These are phyloP conservation scores for Cydonia oblonga DNA, from an alignment of 331 rosid species.

Conservation along the genomic window DNA sequence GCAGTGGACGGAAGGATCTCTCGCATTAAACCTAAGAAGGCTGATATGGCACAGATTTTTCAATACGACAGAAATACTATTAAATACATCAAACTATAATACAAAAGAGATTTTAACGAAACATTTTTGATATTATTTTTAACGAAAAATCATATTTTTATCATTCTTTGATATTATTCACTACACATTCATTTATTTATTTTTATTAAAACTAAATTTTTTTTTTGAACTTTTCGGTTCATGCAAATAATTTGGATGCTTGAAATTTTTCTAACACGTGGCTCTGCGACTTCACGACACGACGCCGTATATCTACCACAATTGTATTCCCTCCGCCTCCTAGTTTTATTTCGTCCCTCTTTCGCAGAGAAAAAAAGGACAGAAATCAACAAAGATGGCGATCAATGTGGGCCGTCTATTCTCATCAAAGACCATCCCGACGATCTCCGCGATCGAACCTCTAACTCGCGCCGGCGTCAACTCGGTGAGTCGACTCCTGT, in stretches of 20 bases:
- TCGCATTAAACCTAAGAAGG: too few species aligned
- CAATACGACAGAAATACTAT: fast-evolving
- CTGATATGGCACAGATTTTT: too few species aligned
- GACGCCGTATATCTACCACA: background rate
- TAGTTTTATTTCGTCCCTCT: background rate
- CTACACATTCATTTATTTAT: too few species aligned
- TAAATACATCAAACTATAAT: too few species aligned
- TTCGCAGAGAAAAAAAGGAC: background rate
- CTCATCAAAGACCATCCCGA: conserved; percentile 13
- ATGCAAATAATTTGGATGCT: too few species aligned
- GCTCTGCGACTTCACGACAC: background rate
- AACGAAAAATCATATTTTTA: too few species aligned
- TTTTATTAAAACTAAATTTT: too few species aligned
- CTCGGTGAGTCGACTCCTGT: conserved; percentile 34
- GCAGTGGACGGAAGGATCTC: too few species aligned
- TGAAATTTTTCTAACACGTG: background rate
- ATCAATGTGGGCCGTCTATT: conserved; percentile 39
- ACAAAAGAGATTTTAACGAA: too few species aligned
- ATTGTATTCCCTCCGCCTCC: background rate
- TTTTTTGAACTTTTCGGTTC: too few species aligned
- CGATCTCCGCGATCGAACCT: conserved; percentile 16
- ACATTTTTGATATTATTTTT: too few species aligned
- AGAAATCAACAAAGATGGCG: conserved; percentile 26
- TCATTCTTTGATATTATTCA: too few species aligned
- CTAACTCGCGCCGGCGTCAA: conserved; percentile 18